Base-by-base conservation (phyloP, 1,284 basidiomycete genomes). In the Kwoniella shivajii region DNA sequence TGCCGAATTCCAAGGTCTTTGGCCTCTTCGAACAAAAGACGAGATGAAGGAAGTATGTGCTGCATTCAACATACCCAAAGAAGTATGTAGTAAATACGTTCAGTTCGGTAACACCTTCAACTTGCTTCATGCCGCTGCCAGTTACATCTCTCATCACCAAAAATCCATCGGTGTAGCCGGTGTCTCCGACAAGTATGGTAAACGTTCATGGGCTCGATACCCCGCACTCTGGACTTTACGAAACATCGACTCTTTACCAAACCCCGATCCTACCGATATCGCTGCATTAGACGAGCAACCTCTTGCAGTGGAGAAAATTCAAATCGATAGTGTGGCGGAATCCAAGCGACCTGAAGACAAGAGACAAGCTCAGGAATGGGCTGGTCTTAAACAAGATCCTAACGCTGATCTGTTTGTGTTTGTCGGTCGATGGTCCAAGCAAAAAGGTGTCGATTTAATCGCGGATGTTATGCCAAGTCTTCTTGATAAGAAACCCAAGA, bases 91-190 rank as follows among this genome's bases (percentile, higher is more conserved):
- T 54, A 94, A 93, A 68, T 95, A 95, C 73, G 90, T 95, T 37
- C 92, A 94, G 78, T 95, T 95, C 73, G 92, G 92, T 66, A 95
- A 95, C 81, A 94, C 92, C 11, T 94, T 94, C 83, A 95, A 95
- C 76, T 80, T 95, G 72, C 82, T 95, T 33, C 92, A 94, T 72
- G 91, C 92, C 24, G 92, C 86, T 13, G 92, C 92, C 3, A 90
- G 88, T 30, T 95, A 88, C 78, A 92, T 94, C 78, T 90, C 88
- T 65, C 84, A 86, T 48, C 92, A 95, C 74, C 92, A 95, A 74
- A 94, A 92, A 80, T 89, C 87, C 66, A 75, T 93, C 39, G 92
- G 92, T 77, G 92, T 94, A 30, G 92, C 92, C 45, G 92, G 92
- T 83, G 92, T 94, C 43, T 94, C 92, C 5, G 92, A 95, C 82